A percentile compares a stretch with the other conserved stretches of the same genome.
Evolutionary conservation across 169 alveolate species (phyloP).

Genomic region (Neospora caninum): DNA sequence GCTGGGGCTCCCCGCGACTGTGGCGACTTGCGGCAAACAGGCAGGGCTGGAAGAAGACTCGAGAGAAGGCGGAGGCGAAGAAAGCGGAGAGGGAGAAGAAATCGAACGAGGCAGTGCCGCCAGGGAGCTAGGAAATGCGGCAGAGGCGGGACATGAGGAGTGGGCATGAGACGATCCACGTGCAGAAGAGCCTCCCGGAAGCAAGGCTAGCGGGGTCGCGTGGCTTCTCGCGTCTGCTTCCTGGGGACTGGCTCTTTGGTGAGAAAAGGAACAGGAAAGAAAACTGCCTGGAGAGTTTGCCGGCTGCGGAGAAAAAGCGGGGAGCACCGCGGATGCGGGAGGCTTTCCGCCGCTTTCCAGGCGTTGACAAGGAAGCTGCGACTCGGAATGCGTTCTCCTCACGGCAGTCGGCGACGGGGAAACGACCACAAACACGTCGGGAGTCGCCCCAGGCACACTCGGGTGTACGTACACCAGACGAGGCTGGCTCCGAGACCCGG

Average conservation of each 20-base stretch:
- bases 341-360: neutral
- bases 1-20: neutral
- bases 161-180: no score
- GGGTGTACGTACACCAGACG: slow-evolving; percentile 31
- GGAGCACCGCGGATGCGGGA: neutral
- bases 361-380: neutral
- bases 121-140: no score
- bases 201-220: no score
- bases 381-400: neutral
- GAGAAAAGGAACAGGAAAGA: neutral
- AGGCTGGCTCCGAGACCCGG: neutral
- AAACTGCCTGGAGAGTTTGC: neutral
- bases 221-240: neutral
- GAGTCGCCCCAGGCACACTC: neutral
- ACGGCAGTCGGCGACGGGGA: neutral
- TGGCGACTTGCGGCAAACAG: neutral
- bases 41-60: neutral
- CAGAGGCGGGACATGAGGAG: no score
- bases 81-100: no score
- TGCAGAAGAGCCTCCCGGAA: no score
- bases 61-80: no score
- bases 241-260: neutral
- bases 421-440: neutral
- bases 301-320: no score
- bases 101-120: no score